Percentiles rank a stretch among this genome's conserved stretches.
Evolutionary conservation across 192 early-diverging fungal species (phyloP).

Genomic region (Entomortierella beljakovae): DNA sequence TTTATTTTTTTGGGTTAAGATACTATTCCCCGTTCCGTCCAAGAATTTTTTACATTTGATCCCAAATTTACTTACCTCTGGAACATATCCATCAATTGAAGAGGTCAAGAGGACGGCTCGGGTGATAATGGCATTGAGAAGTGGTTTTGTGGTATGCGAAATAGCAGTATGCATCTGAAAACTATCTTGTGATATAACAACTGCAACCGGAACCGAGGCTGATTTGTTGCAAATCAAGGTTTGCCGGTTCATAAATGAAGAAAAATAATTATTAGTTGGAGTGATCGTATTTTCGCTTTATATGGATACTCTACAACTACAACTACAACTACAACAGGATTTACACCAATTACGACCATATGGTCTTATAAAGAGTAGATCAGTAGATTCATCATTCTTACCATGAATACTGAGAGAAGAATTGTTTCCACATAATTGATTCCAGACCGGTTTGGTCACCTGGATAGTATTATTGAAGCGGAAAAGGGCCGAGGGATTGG

Average conservation of each 20-base stretch:
- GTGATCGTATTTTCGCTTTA: not conserved
- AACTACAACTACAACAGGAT: too few species aligned
- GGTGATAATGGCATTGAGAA: conserved; percentile 36
- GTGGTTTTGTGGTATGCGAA: conserved; percentile 7
- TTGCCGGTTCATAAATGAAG: not conserved
- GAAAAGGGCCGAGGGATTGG: not conserved
- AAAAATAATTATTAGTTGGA: not conserved
- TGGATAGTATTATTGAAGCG: conserved; percentile 43
- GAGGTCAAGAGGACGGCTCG: conserved; percentile 48
- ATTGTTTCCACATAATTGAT: conserved; percentile 9
- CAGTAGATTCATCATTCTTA: conserved; percentile 1
- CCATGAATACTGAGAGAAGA: conserved; percentile 8
- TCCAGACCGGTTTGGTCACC: conserved; percentile 43
- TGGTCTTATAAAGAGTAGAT: not conserved
- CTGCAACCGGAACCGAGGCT: conserved; percentile 55
- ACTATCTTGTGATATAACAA: conserved; percentile 32
- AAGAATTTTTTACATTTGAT: not conserved
- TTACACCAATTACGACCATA: not conserved
- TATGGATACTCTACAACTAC: too few species aligned
- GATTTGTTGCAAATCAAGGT: conserved; percentile 47
- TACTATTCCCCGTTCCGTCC: not conserved
- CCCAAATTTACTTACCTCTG: conserved; percentile 15
- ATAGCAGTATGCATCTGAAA: conserved; percentile 27
- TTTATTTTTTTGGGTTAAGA: not conserved
- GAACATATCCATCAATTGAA: conserved; percentile 47